Conservation (phyloP, 192 early-diverging fungal genomes). For the Phlyctochytrium arcticum region DNA sequence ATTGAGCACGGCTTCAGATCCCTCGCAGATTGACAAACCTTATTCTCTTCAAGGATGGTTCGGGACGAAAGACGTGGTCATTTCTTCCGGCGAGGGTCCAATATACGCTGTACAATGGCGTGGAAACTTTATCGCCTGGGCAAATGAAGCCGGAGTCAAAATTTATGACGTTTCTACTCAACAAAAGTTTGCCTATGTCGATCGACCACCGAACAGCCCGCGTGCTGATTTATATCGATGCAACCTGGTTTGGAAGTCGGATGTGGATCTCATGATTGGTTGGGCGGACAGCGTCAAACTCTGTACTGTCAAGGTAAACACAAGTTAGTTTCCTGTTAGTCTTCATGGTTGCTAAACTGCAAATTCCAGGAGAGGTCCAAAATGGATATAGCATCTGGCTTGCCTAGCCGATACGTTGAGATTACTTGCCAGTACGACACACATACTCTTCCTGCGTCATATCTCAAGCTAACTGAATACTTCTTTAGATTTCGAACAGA, state of each 20-base stretch:
- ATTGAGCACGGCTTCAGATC: too few species aligned
- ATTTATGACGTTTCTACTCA: slow-evolving; percentile 72
- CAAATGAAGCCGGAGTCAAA: slow-evolving; percentile 71
- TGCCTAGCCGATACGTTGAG: slow-evolving; percentile 55
- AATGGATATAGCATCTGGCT: slow-evolving; percentile 39
- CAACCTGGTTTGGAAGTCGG: slow-evolving; percentile 81
- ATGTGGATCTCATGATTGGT: slow-evolving; percentile 75
- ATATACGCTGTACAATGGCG: slow-evolving; percentile 86
- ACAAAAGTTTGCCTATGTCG: slow-evolving; percentile 79
- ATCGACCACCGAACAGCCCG: slow-evolving; percentile 72
- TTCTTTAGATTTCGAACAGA: slow-evolving; percentile 66
- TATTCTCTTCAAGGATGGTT: slow-evolving; percentile 68
- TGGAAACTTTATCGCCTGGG: slow-evolving; percentile 85
- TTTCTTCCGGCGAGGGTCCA: slow-evolving; percentile 87
- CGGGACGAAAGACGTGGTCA: slow-evolving; percentile 69
- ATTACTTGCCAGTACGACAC: slow-evolving; percentile 50
- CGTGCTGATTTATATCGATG: slow-evolving; percentile 80
- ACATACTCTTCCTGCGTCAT: neutral
- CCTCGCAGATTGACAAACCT: neutral
- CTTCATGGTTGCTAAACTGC: neutral
- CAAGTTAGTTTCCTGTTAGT: neutral
- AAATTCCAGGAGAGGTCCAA: slow-evolving; percentile 36
- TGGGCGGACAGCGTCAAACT: slow-evolving; percentile 95
- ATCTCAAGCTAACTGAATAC: neutral
- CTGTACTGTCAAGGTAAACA: slow-evolving; percentile 61